Conservation (phyloP, 2,329 filamentous ascomycete species). For the Colletotrichum shisoi region DNA sequence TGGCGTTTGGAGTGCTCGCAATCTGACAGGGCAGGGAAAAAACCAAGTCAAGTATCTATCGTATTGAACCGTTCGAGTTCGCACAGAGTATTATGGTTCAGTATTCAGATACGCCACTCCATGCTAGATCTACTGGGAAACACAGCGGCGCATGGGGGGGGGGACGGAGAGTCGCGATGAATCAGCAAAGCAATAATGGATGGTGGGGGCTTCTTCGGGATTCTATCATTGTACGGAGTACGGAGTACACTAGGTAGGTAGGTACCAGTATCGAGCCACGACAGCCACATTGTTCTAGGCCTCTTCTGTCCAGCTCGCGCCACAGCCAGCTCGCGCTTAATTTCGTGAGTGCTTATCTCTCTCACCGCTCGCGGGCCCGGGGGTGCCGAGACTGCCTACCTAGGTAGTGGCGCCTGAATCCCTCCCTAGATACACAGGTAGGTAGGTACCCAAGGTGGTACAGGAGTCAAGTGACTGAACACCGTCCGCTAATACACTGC, state of each 20-base stretch:
- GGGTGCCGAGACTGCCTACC: neutral
- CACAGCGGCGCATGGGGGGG: neutral
- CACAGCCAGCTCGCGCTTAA: neutral
- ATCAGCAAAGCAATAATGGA: constrained; percentile 15
- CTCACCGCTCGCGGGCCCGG: constrained; percentile 13
- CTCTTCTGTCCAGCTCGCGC: constrained; percentile 1
- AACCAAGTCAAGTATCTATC: neutral
- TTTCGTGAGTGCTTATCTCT: neutral
- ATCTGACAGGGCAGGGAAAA: neutral
- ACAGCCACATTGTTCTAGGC: neutral
- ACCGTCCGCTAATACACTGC: no score
- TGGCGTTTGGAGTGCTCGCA: neutral
- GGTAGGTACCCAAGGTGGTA: no score
- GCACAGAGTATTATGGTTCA: neutral
- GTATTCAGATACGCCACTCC: neutral
- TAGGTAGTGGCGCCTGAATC: neutral
- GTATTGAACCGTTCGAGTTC: neutral
- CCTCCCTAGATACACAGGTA: neutral
- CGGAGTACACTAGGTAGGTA: no score
- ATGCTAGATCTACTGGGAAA: neutral
- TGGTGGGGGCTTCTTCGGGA: constrained; percentile 21
- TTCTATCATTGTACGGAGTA: no score
- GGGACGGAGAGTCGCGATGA: constrained; percentile 28
- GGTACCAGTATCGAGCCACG: neutral
- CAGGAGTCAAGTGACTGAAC: no score